A percentile compares a stretch with the other conserved stretches of the same genome.
These are phyloP conservation scores for Crithidia expoeki DNA, from an alignment of 208 protist species.

Conservation along the genomic window DNA sequence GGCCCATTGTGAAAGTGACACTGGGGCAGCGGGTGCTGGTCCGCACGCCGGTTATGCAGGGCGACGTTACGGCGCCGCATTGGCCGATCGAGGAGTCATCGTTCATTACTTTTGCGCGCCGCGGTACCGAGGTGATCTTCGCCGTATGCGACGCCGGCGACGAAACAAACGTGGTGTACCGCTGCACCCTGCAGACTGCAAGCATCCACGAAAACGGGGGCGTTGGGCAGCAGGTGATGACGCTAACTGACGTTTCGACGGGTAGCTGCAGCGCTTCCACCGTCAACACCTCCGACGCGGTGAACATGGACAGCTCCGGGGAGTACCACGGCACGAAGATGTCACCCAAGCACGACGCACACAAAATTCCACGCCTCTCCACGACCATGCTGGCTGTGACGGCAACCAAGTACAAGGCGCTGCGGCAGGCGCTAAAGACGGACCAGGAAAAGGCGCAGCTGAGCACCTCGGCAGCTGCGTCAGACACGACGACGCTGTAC, in stretches of 20 bases:
- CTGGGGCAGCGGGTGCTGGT: slow-evolving; percentile 67
- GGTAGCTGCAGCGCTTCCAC: not conserved
- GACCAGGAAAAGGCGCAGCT: slow-evolving; percentile 8
- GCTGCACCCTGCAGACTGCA: slow-evolving; percentile 42
- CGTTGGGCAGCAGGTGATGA: slow-evolving; percentile 60
- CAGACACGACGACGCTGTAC: slow-evolving; percentile 30
- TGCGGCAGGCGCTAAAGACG: slow-evolving; percentile 54
- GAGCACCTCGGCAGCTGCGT: not conserved
- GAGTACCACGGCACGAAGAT: not conserved
- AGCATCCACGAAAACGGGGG: slow-evolving; percentile 67
- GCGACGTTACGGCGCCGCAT: slow-evolving; percentile 37
- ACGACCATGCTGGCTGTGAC: slow-evolving; percentile 76
- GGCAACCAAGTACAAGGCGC: slow-evolving; percentile 60
- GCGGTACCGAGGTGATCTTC: slow-evolving; percentile 65
- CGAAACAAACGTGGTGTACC: slow-evolving; percentile 57
- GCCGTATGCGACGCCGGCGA: slow-evolving; percentile 62
- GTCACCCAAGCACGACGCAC: not conserved
- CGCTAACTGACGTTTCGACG: slow-evolving; percentile 23
- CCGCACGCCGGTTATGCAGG: slow-evolving; percentile 53
- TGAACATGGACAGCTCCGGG: not conserved
- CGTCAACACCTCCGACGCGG: not conserved
- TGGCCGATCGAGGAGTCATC: slow-evolving; percentile 79
- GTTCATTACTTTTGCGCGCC: slow-evolving; percentile 80
- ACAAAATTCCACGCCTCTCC: slow-evolving; percentile 40
- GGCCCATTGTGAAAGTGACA: slow-evolving; percentile 74